Evolutionary conservation across 805 yeast genomes (phyloP), one percentile per base, ranked within the genome.

Genomic region (Brettanomyces sp.): DNA sequence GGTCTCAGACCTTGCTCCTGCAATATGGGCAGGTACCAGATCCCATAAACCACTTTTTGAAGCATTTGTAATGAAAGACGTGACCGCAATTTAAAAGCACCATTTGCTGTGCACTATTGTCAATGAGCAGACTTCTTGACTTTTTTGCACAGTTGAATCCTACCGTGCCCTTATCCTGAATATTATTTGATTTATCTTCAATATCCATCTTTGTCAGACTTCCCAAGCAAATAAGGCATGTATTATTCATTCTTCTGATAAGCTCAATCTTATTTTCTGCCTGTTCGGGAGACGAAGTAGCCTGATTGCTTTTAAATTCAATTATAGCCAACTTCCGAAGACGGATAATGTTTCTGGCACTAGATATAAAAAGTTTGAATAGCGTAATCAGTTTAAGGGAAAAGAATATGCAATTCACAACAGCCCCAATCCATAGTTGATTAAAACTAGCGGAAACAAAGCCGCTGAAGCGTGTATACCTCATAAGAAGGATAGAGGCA

Each of bases 191-290:
- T 28, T 23, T 30, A 21, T n/a, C 42, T n/a, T 14, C 23, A 5
- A 36, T 4, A 28, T 37, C 37, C 6, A 34, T 28, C 8, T 32
- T 21, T 11, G 24, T 14, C 5, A 54, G 38, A 5, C 46, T 43
- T 24, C 51, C 58, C 5, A 45, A 44, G 36, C 58, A 54, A 3
- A 54, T 54, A 4, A 54, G 37, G 40, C 58, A 54, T 30, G 30
- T 41, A 25, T 54, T 51, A 25, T 51, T 47, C 28, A 49, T 25
- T 12, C 23, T 7, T n/a, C 18, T 8, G 13, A 44, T 24, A 18
- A 23, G 23, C 6, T n/a, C 40, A 36, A 37, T 37, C 21, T 25
- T 42, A 41, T 14, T 46, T 42, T 37, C 46, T 21, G 11, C 38
- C 23, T 5, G 25, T n/a, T 24, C 34, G 24, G 30, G 45, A n/a